Base-by-base conservation (phyloP, 805 yeast species). In the Schizosaccharomyces cryophilus region DNA sequence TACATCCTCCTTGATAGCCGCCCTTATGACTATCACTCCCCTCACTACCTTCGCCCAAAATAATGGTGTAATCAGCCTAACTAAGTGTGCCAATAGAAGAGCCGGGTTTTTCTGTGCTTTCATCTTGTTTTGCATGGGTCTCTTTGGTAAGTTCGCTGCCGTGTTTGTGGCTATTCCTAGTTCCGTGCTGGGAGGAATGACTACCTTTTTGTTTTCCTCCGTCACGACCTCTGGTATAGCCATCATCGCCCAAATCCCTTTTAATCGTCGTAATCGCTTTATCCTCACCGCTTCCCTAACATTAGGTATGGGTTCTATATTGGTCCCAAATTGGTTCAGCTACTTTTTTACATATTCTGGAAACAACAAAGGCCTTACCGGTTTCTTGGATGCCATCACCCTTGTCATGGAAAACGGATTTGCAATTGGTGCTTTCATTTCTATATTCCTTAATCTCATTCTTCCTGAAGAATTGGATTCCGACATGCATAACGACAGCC, bases 41-140 rank as follows among this genome's bases (percentile, higher is more conserved):
- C 76, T 87, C 80, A 82, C 94, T 13, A 84, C 93, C 0, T 89
- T 89, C 74, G 95, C 96, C 15, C 96, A 88, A 73, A 89, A 89
- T 73, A 89, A 89, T 70, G 96, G 96, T 76, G 95, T 88, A 62
- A 87, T 88, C 65, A 83, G 95, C 54, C 77, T 89, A 70, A 89
- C 96, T 59, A 87, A 86, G 70, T 87, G 95, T 73, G 96, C 95
- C 59, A 82, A 86, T 67, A 79, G 94, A 73, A 75, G 78, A 60
- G 87, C 80, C 29, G 96, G 93, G 48, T 82, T 80, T 71, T 84
- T 86, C 80, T 80, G 85, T 73, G 83, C 86, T 64, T 79, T 86
- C 74, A 86, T 85, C 75, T 73, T 88, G 65, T 68, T 88, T 62
- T 70, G 88, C 63, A 87, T 88, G 95, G 96, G 96, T 51, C 72